phyloP scores from a whole-genome alignment of 441 rosid genomes.

The Capsella rubella region DNA sequence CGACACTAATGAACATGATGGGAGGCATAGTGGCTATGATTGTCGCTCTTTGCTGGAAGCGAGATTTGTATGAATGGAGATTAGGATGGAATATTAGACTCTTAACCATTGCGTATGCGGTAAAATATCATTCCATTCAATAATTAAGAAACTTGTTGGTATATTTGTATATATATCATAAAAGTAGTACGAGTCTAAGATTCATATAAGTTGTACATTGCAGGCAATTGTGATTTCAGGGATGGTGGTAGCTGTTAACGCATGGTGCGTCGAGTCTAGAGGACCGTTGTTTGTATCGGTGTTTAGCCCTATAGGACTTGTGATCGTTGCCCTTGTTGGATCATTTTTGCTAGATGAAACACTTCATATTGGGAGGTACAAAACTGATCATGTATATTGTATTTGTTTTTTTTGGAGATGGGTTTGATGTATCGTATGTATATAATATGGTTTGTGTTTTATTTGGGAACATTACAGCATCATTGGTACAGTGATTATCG shows the following conservation, averaged over 20 bases:
- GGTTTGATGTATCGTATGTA: slow-evolving; percentile 4
- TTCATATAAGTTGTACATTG: neutral
- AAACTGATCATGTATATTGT: slow-evolving; percentile 20
- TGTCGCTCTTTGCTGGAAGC: slow-evolving; percentile 33
- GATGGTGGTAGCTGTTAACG: slow-evolving; percentile 39
- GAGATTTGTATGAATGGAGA: slow-evolving; percentile 29
- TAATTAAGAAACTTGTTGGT: neutral
- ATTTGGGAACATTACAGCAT: slow-evolving; percentile 38
- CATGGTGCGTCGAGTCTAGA: slow-evolving; percentile 47
- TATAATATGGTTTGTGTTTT: slow-evolving; percentile 20
- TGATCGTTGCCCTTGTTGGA: slow-evolving; percentile 52
- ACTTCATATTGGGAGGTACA: slow-evolving; percentile 53
- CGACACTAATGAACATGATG: slow-evolving; percentile 42
- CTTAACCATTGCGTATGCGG: slow-evolving; percentile 38
- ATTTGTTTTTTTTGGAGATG: slow-evolving; percentile 32
- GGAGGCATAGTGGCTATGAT: slow-evolving; percentile 40
- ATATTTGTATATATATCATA: neutral
- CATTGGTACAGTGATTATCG: slow-evolving; percentile 44
- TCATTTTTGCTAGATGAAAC: slow-evolving; percentile 47
- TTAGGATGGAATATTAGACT: slow-evolving; percentile 47
- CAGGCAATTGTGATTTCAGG: slow-evolving; percentile 47
- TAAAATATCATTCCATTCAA: slow-evolving; percentile 1
- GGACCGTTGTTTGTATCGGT: slow-evolving; percentile 50
- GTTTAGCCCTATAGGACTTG: slow-evolving; percentile 51
- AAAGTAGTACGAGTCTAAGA: neutral